phyloP scores from a whole-genome alignment of 208 protist genomes.

The Lotmaria passim region DNA sequence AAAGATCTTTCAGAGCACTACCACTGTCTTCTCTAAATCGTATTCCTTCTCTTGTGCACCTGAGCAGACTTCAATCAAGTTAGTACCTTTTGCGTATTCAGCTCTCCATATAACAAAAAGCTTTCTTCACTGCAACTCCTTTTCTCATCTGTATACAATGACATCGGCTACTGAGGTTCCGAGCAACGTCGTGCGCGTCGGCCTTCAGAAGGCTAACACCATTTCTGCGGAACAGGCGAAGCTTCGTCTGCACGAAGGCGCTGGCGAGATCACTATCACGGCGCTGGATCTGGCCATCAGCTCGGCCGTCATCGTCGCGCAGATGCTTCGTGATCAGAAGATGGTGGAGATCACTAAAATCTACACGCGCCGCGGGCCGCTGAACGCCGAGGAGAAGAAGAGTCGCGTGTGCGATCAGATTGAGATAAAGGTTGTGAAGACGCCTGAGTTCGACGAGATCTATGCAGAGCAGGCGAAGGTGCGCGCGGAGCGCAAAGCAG shows the following conservation, averaged over 20 bases:
- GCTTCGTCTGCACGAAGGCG: conserved; percentile 47
- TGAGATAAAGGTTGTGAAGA: conserved; percentile 50
- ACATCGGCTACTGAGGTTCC: conserved; percentile 12
- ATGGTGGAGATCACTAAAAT: conserved; percentile 60
- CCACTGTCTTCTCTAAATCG: not conserved
- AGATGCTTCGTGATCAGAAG: conserved; percentile 64
- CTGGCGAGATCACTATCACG: conserved; percentile 45
- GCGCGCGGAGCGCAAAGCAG: conserved; percentile 42
- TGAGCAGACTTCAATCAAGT: not conserved
- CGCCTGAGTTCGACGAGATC: conserved; percentile 44
- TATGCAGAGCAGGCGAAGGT: conserved; percentile 54
- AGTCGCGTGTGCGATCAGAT: conserved; percentile 44
- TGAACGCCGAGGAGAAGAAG: conserved; percentile 34
- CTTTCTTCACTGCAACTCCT: conserved; percentile 4
- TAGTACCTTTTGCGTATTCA: conserved; percentile 3
- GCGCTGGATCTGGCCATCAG: conserved; percentile 51
- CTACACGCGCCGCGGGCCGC: conserved; percentile 40
- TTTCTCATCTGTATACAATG: conserved; percentile 5
- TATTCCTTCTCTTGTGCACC: not conserved
- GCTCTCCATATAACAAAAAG: not conserved
- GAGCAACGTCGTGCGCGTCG: conserved; percentile 50
- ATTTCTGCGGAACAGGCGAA: conserved; percentile 58
- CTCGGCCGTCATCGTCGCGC: conserved; percentile 51
- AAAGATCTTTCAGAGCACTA: not conserved
- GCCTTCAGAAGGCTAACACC: conserved; percentile 48